These are phyloP conservation scores for Salvia sclarea DNA, from an alignment of 305 asterid species.

Conservation along the genomic window DNA sequence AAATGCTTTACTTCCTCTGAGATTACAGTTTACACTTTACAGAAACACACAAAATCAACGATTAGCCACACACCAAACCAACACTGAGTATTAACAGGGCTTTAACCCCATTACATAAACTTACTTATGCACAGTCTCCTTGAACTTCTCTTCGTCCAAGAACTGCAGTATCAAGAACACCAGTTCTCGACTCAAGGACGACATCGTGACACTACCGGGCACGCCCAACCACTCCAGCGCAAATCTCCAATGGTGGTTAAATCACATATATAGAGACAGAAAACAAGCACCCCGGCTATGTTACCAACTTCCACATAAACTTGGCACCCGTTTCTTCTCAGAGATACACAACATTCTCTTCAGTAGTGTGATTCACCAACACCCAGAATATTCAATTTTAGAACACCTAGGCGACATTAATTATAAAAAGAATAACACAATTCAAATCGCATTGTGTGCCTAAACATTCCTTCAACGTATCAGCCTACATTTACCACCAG, in stretches of 20 bases:
- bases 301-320: slow-evolving; percentile 22
- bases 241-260: slow-evolving; percentile 34
- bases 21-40: background rate
- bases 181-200: slow-evolving; percentile 93
- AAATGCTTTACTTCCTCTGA: background rate
- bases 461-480: slow-evolving; percentile 4
- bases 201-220: slow-evolving; percentile 65
- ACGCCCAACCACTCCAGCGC: slow-evolving; percentile 55
- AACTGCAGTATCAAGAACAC: slow-evolving; percentile 90
- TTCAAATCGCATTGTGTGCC: slow-evolving; percentile 16
- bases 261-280: slow-evolving; percentile 14
- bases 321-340: slow-evolving; percentile 1
- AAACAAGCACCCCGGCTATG: slow-evolving; percentile 22
- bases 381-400: slow-evolving; percentile 11
- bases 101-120: slow-evolving; percentile 24
- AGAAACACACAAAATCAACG: background rate
- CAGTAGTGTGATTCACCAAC: slow-evolving; percentile 8
- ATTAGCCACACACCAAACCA: slow-evolving; percentile 5
- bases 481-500: slow-evolving; percentile 24
- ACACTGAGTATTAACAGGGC: slow-evolving; percentile 1
- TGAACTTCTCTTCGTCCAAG: slow-evolving; percentile 94
- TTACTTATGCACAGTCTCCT: slow-evolving; percentile 92
- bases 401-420: slow-evolving; percentile 24
- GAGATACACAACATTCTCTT: slow-evolving; percentile 11
- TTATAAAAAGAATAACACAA: slow-evolving; percentile 8